Evolutionary conservation across 2,329 filamentous ascomycete genomes (phyloP), one percentile per base, ranked within the genome.

Genomic region (Pseudogymnoascus sp.): DNA sequence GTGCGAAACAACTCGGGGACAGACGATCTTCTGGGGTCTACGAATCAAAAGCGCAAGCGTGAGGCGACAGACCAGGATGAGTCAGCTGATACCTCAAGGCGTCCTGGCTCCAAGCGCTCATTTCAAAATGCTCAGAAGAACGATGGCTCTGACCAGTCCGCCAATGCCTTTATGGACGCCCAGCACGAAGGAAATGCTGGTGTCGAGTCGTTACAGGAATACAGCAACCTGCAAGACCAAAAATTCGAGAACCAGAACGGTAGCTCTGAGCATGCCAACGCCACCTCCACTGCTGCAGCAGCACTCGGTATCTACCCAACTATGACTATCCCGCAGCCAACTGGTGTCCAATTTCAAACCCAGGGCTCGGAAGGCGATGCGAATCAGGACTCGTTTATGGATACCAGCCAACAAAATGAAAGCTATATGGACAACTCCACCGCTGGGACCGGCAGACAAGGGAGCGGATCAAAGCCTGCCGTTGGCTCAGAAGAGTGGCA

Each of bases 401-500:
- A 77, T 58, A 68, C 68, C 55, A 68, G 64, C 37, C 68, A 68
- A 55, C 65, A 67, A 60, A 62, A 63, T 18, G 65, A 66, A 38
- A 67, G 65, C 59, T 71, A 68, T 71, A 75, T 67, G 72, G 74
- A 68, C 66, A 68, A 61, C 72, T 73, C 39, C 77, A 45, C 74
- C 79, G 30, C 79, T 79, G 64, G 77, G 75, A 61, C 62, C 18
- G 59, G 58, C 59, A 66, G 65, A 15, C 60, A 68, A 63, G 57
- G 62, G 26, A 60, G 61, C 23, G 61, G 60, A 30, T 73, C 80
- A 69, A 97, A 96, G 74, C 92, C 92, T 6, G 83, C 86, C 5
- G 94, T 97, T n/a, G 94, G 94, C 2, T 94, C 91, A 1, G 90
- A 95, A 59, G 92, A 97, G 74, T 99, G 94, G 94, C 94, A 99